Evolutionary conservation across 768 basidiomycete species (phyloP).

Genomic region (Holtermanniella nyarrowii): DNA sequence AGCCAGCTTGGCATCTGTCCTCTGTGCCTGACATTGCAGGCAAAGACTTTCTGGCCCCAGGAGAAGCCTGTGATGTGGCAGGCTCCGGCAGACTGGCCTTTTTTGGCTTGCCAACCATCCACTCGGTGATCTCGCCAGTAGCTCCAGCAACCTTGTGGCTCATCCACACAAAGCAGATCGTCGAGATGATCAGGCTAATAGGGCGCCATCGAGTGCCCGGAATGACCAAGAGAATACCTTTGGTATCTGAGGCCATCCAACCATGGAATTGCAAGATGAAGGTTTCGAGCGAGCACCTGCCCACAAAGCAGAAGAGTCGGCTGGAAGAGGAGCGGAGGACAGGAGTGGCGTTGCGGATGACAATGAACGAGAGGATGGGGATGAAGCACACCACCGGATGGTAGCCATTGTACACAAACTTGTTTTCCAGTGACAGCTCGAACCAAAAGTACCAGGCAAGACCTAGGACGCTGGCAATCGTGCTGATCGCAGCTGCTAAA

Average conservation of each 20-base stretch:
- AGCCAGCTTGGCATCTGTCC: too few relatives aligned
- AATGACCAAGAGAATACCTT: slow-evolving; percentile 66
- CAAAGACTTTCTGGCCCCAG: not conserved
- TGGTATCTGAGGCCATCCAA: slow-evolving; percentile 75
- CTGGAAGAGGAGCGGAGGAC: slow-evolving; percentile 62
- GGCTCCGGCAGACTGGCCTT: slow-evolving; percentile 19
- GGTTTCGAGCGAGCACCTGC: slow-evolving; percentile 78
- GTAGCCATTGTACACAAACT: slow-evolving; percentile 76
- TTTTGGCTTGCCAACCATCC: slow-evolving; percentile 42
- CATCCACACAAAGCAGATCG: slow-evolving; percentile 67
- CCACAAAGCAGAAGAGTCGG: slow-evolving; percentile 65
- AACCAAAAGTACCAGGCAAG: slow-evolving; percentile 73
- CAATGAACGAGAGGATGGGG: slow-evolving; percentile 64
- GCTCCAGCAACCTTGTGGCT: slow-evolving; percentile 67
- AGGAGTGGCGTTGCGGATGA: slow-evolving; percentile 65
- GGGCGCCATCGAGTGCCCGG: slow-evolving; percentile 63
- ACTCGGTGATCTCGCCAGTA: slow-evolving; percentile 58
- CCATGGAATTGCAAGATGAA: slow-evolving; percentile 81
- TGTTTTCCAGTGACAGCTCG: slow-evolving; percentile 63
- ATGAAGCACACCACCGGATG: slow-evolving; percentile 74
- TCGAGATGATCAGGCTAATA: slow-evolving; percentile 67
- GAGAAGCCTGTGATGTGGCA: slow-evolving; percentile 10
- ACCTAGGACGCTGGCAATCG: slow-evolving; percentile 49
- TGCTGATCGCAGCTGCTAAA: slow-evolving; percentile 46
- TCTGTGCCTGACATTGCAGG: slow-evolving; percentile 1